Evolutionary conservation across 768 basidiomycete species (phyloP).

Genomic region (Suillus occidentalis): DNA sequence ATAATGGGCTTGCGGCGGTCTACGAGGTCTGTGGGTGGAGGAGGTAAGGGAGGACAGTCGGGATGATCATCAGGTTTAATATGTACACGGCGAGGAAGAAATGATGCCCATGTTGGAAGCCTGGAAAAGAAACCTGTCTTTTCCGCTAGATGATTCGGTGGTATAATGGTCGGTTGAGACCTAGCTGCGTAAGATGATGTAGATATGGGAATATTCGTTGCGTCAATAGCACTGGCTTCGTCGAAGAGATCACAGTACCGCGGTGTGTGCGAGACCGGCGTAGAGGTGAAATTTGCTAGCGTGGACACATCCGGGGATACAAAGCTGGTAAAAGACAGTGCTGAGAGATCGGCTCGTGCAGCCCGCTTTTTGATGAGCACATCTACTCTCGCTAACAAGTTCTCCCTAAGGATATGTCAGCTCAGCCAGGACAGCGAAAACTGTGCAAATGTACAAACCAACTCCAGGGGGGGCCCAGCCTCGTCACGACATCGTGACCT

Average conservation of each 20-base stretch:
- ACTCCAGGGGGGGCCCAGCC: constrained; percentile 55
- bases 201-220: constrained; percentile 16
- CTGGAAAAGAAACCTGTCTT: constrained; percentile 64
- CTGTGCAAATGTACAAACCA: constrained; percentile 41
- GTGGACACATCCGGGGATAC: constrained; percentile 1
- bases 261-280: constrained; percentile 42
- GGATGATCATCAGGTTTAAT: constrained; percentile 46
- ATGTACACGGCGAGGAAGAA: constrained; percentile 10
- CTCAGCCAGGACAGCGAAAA: background rate
- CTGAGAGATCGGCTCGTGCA: constrained; percentile 10
- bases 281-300: background rate
- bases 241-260: constrained; percentile 51
- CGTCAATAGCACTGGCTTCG: constrained; percentile 27
- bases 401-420: constrained; percentile 14
- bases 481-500: constrained; percentile 38
- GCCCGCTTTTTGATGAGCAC: constrained; percentile 30
- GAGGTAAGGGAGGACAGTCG: constrained; percentile 42
- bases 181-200: constrained; percentile 13
- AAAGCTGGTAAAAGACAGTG: background rate
- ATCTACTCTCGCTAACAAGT: constrained; percentile 31
- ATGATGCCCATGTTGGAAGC: constrained; percentile 46
- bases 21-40: constrained; percentile 35
- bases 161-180: constrained; percentile 17
- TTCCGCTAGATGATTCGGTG: constrained; percentile 40
- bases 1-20: constrained; percentile 49